phyloP scores from a whole-genome alignment of 2,329 filamentous ascomycete species.

The Penicillium frequentans region DNA sequence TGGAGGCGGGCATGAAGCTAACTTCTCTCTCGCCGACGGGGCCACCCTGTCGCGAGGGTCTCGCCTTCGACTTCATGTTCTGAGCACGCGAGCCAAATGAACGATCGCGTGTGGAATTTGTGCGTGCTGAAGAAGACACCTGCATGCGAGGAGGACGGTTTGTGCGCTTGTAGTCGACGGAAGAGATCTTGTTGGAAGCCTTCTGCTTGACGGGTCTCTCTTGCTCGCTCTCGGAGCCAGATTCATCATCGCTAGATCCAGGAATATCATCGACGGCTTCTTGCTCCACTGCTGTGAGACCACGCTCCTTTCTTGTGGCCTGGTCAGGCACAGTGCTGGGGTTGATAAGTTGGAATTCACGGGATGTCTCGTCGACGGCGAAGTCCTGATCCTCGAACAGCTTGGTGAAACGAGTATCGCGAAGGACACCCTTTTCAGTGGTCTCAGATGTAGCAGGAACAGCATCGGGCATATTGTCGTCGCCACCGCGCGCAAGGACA shows the following conservation, averaged over 20 bases:
- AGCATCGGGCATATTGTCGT: slow-evolving; percentile 44
- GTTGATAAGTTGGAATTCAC: slow-evolving; percentile 86
- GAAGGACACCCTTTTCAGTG: slow-evolving; percentile 65
- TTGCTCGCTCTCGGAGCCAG: slow-evolving; percentile 33
- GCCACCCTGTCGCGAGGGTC: slow-evolving; percentile 31
- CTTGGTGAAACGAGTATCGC: slow-evolving; percentile 81
- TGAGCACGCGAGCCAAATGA: slow-evolving; percentile 60
- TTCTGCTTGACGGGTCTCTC: slow-evolving; percentile 29
- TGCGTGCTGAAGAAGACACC: slow-evolving; percentile 54
- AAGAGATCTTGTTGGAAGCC: slow-evolving; percentile 51
- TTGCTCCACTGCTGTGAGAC: slow-evolving; percentile 63
- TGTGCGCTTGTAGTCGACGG: slow-evolving; percentile 55
- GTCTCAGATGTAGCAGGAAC: slow-evolving; percentile 16
- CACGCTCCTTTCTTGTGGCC: slow-evolving; percentile 41
- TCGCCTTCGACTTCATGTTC: slow-evolving; percentile 40
- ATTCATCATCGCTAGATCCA: slow-evolving; percentile 41
- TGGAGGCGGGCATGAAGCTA: slow-evolving; percentile 58
- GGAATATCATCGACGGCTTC: slow-evolving; percentile 57
- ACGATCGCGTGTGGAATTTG: slow-evolving; percentile 49
- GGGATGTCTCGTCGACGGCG: slow-evolving; percentile 81
- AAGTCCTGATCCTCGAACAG: slow-evolving; percentile 95
- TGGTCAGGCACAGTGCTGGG: slow-evolving; percentile 66
- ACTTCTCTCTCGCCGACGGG: slow-evolving; percentile 56
- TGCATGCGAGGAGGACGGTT: slow-evolving; percentile 57
- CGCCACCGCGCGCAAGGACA: slow-evolving; percentile 57